phyloP scores from a whole-genome alignment of 1,139 yeast genomes.

The Candida anutae region DNA sequence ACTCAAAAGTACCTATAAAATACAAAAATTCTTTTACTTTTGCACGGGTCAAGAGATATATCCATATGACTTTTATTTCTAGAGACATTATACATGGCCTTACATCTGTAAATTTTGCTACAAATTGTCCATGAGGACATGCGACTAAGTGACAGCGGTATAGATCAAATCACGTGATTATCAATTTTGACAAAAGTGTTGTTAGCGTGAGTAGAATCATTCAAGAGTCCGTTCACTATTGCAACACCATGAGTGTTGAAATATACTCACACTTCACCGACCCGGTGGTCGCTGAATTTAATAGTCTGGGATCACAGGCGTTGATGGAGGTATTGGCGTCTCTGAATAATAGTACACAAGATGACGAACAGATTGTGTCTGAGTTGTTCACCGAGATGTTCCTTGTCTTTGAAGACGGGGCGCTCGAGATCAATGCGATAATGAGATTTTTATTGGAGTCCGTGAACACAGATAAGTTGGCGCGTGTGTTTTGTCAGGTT shows the following conservation, averaged over 20 bases:
- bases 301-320: slow-evolving; percentile 20
- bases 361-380: slow-evolving; percentile 5
- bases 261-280: slow-evolving; percentile 18
- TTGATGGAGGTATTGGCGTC: slow-evolving; percentile 19
- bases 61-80: too few relatives aligned
- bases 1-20: too few relatives aligned
- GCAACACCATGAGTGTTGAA: slow-evolving; percentile 3
- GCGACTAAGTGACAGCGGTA: too few relatives aligned
- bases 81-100: too few relatives aligned
- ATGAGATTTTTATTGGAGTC: slow-evolving; percentile 21
- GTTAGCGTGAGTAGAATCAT: too few relatives aligned
- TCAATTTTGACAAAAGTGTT: too few relatives aligned
- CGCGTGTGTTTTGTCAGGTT: slow-evolving; percentile 36
- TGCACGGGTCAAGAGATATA: too few relatives aligned
- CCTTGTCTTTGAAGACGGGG: slow-evolving; percentile 21
- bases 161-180: too few relatives aligned
- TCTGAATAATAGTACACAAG: slow-evolving; percentile 4
- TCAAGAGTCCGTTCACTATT: too few relatives aligned
- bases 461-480: slow-evolving; percentile 26
- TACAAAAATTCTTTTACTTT: too few relatives aligned
- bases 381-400: slow-evolving; percentile 31
- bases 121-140: too few relatives aligned
- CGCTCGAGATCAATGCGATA: slow-evolving; percentile 16
- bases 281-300: slow-evolving; percentile 21
- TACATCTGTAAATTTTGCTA: too few relatives aligned